Conservation (phyloP, 495 filamentous ascomycete genomes). For the Aspergillus egyptiacus region DNA sequence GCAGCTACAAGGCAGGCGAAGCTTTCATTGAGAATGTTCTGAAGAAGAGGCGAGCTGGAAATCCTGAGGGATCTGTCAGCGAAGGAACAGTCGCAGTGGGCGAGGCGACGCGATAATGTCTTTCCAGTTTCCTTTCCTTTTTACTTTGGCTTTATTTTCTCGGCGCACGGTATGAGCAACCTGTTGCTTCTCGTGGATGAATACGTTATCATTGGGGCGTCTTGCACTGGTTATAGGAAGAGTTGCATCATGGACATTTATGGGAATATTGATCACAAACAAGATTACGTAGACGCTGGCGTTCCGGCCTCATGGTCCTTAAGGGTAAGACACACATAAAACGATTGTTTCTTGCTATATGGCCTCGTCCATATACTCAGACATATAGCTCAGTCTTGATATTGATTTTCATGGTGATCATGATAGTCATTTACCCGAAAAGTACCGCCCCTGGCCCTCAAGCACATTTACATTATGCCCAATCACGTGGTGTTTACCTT, state of each 20-base stretch:
- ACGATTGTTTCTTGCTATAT: no score
- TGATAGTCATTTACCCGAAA: no score
- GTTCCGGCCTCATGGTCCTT: no score
- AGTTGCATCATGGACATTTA: neutral
- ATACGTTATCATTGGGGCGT: conserved; percentile 5
- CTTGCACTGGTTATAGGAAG: neutral
- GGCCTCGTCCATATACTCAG: no score
- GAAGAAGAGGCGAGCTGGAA: conserved; percentile 64
- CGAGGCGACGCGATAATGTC: conserved; percentile 27
- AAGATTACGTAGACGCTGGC: no score
- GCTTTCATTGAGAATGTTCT: conserved; percentile 98
- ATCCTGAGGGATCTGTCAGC: conserved; percentile 23
- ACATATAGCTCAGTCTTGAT: no score
- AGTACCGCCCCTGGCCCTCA: no score
- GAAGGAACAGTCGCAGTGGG: conserved; percentile 21
- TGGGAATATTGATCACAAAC: no score
- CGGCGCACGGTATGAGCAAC: conserved; percentile 15
- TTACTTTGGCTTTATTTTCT: conserved; percentile 7
- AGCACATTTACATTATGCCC: no score
- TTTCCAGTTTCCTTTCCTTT: conserved; percentile 9
- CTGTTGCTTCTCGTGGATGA: neutral
- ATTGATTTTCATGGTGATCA: no score
- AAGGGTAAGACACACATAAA: no score
- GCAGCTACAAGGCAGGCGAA: conserved; percentile 95
- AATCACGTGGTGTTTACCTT: no score